These are phyloP conservation scores for Neurospora tetrasperma DNA, from an alignment of 495 filamentous ascomycete species.

Conservation along the genomic window DNA sequence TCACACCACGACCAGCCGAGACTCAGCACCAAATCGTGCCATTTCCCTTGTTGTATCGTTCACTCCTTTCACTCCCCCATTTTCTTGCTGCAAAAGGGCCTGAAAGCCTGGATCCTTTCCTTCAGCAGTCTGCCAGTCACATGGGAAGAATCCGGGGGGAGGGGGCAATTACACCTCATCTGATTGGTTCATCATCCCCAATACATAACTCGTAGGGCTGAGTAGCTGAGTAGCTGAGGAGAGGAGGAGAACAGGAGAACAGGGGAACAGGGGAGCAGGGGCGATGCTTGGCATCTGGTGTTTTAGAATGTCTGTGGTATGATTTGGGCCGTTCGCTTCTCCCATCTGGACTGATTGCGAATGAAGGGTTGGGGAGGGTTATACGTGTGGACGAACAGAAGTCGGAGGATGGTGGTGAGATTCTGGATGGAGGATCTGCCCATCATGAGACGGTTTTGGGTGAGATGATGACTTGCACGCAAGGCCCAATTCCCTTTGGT, in stretches of 20 bases:
- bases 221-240: not conserved
- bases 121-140: not conserved
- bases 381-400: not conserved
- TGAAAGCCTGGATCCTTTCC: not conserved
- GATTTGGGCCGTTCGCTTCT: not conserved
- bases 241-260: not conserved
- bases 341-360: not conserved
- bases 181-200: not conserved
- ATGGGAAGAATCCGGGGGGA: not conserved
- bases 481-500: not conserved
- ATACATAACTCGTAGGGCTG: not conserved
- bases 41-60: not conserved
- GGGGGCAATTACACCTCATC: not conserved
- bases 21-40: constrained; percentile 7
- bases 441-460: not conserved
- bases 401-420: not conserved
- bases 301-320: constrained; percentile 11
- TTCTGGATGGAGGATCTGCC: constrained; percentile 1
- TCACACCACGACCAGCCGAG: constrained; percentile 6
- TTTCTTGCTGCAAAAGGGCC: not conserved
- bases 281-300: constrained; percentile 6
- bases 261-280: not conserved
- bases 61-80: not conserved
- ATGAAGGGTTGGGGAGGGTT: not conserved
- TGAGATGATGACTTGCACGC: not conserved